Conservation (phyloP, 2,329 filamentous ascomycete genomes). For the Periconia sp. region DNA sequence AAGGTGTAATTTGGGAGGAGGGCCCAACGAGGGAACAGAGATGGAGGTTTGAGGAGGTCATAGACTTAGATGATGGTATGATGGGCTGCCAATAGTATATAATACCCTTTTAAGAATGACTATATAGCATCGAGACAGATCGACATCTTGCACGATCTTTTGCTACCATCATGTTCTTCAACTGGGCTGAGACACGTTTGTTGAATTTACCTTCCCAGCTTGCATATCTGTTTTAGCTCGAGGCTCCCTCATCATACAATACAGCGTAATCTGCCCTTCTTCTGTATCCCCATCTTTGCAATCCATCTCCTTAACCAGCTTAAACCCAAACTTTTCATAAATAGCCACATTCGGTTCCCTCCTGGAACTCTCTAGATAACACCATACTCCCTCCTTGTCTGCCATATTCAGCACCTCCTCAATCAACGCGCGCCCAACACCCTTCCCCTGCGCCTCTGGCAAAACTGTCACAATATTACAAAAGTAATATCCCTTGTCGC, state of each 20-base stretch:
- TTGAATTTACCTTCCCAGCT: too few relatives aligned
- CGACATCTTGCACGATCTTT: too few relatives aligned
- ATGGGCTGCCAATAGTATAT: background rate
- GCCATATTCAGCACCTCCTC: constrained; percentile 67
- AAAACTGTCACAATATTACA: constrained; percentile 76
- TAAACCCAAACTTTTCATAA: constrained; percentile 73
- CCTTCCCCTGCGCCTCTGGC: constrained; percentile 68
- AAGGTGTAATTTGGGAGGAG: constrained; percentile 33
- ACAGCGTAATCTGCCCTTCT: constrained; percentile 49
- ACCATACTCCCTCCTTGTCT: constrained; percentile 67
- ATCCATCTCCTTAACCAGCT: constrained; percentile 67
- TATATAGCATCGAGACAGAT: too few relatives aligned
- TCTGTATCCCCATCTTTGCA: constrained; percentile 67
- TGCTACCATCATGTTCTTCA: too few relatives aligned
- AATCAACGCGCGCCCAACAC: constrained; percentile 70
- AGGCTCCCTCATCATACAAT: constrained; percentile 54
- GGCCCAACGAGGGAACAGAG: constrained; percentile 23
- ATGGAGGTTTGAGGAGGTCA: constrained; percentile 11
- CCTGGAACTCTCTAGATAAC: constrained; percentile 74
- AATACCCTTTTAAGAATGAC: too few relatives aligned
- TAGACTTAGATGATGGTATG: background rate
- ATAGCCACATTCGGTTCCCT: constrained; percentile 73
- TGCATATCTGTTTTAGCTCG: too few relatives aligned
- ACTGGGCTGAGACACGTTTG: too few relatives aligned
- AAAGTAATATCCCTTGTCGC: constrained; percentile 74